Evolutionary conservation across 768 basidiomycete species (phyloP), one percentile per base, ranked within the genome.

Genomic region (Suillus brevipes): DNA sequence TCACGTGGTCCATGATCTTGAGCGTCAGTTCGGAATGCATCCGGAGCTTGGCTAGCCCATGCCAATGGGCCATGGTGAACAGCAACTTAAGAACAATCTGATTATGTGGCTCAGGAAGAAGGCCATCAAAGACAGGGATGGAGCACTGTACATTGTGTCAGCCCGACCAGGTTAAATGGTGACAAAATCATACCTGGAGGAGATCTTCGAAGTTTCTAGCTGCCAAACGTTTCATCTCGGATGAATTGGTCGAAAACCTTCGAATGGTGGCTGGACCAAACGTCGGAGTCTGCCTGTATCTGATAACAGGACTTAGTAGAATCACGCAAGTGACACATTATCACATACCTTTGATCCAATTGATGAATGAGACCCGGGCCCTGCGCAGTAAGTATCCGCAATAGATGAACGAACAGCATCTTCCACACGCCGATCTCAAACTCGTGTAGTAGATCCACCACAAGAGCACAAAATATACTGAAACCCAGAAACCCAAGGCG

Each of bases 401-500:
- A 71, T 3, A 81, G 72, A 50, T 81, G 80, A 1, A 66, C 71
- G 4, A 80, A 68, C 0, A 79, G 34, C 1, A 68, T 65, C 59
- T 79, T 81, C 78, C 79, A 81, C 1, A 78, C 72, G 0, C 80
- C 77, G 0, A 80, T 64, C 52, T 80, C 78, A 64, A 78, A 65
- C 63, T 81, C 78, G 64, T 81, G 80, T 71, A 81, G 66, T 2
- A 79, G 63, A 64, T 81, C 79, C 10, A 77, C 72, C 0, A 75
- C 75, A 0, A 78, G 62, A 49, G 77, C 65, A 2, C 12, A 14
- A 56, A 71, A 76, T 0, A 77, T 57, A 45, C 78, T 63, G 38
- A 78, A 70, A 9, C 66, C 72, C 4, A 25, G 2, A 2, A n/a
- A 4, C 1, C 59, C 49, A 6, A 79, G 66, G 2, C 58, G 65